Percentiles rank a stretch among this genome's conserved stretches.
phyloP scores from a whole-genome alignment of 306 rosid species.

The Citrullus colocynthis region DNA sequence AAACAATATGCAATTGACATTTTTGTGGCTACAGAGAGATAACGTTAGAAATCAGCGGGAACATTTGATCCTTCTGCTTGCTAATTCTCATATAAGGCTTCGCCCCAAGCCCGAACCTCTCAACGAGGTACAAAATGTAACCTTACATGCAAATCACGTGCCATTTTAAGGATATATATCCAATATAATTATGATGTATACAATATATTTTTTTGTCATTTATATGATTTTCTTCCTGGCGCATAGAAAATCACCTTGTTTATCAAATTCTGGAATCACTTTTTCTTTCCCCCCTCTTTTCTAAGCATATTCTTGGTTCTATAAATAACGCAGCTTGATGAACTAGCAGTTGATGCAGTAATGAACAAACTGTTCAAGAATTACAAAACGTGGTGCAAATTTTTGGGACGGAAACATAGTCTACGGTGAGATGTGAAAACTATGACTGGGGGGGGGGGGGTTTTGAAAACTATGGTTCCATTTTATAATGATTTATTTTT shows the following conservation, averaged over 20 bases:
- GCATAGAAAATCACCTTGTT: neutral
- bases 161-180: neutral
- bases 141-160: slow-evolving; percentile 3
- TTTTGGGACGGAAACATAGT: slow-evolving; percentile 78
- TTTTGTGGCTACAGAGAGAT: slow-evolving; percentile 56
- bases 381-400: slow-evolving; percentile 84
- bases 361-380: slow-evolving; percentile 68
- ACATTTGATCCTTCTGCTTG: slow-evolving; percentile 82
- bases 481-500: too few species aligned
- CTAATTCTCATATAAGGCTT: slow-evolving; percentile 74
- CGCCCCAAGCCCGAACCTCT: slow-evolving; percentile 93
- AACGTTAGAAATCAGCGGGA: slow-evolving; percentile 95
- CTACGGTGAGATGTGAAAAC: slow-evolving; percentile 42
- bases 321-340: slow-evolving; percentile 66
- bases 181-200: neutral
- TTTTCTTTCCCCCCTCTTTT: neutral
- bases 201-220: neutral
- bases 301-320: neutral
- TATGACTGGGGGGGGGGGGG: slow-evolving; percentile 6
- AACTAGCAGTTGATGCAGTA: slow-evolving; percentile 67
- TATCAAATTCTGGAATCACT: neutral
- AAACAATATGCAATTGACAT: slow-evolving; percentile 15
- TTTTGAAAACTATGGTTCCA: neutral
- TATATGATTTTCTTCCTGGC: neutral
- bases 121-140: slow-evolving; percentile 46